Percentiles rank a stretch among this genome's conserved stretches.
Conservation (phyloP, 1,139 yeast species). For the Scheffersomyces stambukii region DNA sequence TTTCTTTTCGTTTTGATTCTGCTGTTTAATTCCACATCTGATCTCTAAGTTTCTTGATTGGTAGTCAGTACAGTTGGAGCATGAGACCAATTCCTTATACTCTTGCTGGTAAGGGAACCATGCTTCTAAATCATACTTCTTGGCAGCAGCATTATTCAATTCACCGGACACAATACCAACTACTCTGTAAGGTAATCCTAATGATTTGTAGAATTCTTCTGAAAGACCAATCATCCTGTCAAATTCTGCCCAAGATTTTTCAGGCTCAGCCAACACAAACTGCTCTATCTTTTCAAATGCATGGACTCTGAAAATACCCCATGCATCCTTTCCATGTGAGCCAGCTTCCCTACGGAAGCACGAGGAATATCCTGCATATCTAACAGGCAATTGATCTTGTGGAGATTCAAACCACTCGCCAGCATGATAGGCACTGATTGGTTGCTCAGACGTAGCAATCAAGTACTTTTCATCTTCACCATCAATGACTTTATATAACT, state of each 20-base stretch:
- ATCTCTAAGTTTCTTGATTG: conserved; percentile 98
- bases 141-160: conserved; percentile 98
- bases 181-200: conserved; percentile 92
- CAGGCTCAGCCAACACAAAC: conserved; percentile 93
- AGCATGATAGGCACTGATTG: conserved; percentile 96
- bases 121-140: conserved; percentile 97
- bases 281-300: conserved; percentile 98
- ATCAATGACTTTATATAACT: conserved; percentile 90
- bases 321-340: conserved; percentile 98
- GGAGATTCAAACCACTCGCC: conserved; percentile 99
- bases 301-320: conserved; percentile 99
- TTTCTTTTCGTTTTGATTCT: conserved; percentile 93
- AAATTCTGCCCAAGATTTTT: conserved; percentile 95
- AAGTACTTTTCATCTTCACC: conserved; percentile 97
- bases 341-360: conserved; percentile 99
- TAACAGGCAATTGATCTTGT: conserved; percentile 89
- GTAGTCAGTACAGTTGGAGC: conserved; percentile 98
- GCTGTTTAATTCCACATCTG: conserved; percentile 96
- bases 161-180: conserved; percentile 99
- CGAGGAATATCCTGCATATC: conserved; percentile 96
- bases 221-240: conserved; percentile 89
- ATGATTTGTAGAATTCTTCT: conserved; percentile 90
- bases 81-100: conserved; percentile 95
- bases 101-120: conserved; percentile 99
- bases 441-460: conserved; percentile 99